A percentile compares a stretch with the other conserved stretches of the same genome.
Evolutionary conservation across 495 filamentous ascomycete species (phyloP).

Genomic region (Penicillium dipodomyicola): DNA sequence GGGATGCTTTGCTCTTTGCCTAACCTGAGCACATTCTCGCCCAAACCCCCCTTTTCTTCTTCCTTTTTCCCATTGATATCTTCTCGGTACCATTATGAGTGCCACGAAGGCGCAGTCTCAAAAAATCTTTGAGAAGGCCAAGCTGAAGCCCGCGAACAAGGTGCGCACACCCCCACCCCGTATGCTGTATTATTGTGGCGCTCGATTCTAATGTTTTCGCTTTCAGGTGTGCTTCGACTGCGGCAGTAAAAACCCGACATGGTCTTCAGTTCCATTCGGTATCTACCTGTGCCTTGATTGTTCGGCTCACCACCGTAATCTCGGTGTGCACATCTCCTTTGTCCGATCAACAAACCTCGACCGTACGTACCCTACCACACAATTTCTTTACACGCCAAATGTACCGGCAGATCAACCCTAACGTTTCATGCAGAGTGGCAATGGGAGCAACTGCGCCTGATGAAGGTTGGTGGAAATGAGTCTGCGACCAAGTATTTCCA

Average conservation of each 20-base stretch:
- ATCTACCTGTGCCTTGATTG: slow-evolving; percentile 99
- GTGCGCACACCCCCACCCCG: slow-evolving; percentile 49
- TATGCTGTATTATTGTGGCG: slow-evolving; percentile 10
- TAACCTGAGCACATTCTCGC: slow-evolving; percentile 16
- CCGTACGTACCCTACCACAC: slow-evolving; percentile 60
- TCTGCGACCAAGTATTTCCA: slow-evolving; percentile 98
- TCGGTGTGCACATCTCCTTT: slow-evolving; percentile 95
- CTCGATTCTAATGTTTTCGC: slow-evolving; percentile 23
- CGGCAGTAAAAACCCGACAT: slow-evolving; percentile 93
- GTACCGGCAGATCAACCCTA: slow-evolving; percentile 13
- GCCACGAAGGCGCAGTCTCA: slow-evolving; percentile 93
- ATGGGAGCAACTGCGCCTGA: slow-evolving; percentile 96
- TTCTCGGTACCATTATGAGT: slow-evolving; percentile 56
- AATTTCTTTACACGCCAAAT: neutral
- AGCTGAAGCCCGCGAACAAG: slow-evolving; percentile 90
- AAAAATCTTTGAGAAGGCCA: slow-evolving; percentile 97
- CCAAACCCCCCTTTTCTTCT: slow-evolving; percentile 4
- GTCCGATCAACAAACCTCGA: slow-evolving; percentile 97
- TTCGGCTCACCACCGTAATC: slow-evolving; percentile 85
- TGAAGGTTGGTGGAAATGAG: slow-evolving; percentile 99
- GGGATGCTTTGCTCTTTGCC: slow-evolving; percentile 20
- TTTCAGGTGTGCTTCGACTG: slow-evolving; percentile 94
- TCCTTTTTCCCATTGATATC: slow-evolving; percentile 9
- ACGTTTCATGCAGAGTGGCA: slow-evolving; percentile 74
- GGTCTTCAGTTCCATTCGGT: slow-evolving; percentile 94